A percentile compares a stretch with the other conserved stretches of the same genome.
Conservation (phyloP, 805 yeast species). For the Zygotorulaspora sp. region DNA sequence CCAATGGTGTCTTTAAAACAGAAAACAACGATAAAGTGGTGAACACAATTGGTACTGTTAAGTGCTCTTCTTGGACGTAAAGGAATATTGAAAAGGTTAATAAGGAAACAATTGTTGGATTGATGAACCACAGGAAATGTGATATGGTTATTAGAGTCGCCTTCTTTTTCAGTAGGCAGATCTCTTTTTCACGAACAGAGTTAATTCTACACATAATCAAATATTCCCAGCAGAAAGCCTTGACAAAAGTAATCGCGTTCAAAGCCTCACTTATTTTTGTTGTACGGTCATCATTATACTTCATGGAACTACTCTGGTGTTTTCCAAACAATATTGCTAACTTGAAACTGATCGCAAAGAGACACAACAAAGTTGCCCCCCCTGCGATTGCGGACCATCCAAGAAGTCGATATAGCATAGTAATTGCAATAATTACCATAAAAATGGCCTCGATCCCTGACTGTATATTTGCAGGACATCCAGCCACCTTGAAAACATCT, state of each 20-base stretch:
- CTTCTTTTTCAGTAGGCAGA: conserved; percentile 50
- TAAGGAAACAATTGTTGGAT: conserved; percentile 74
- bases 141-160: conserved; percentile 56
- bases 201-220: conserved; percentile 63
- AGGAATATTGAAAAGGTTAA: conserved; percentile 74
- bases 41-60: conserved; percentile 86
- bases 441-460: conserved; percentile 1
- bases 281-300: conserved; percentile 78
- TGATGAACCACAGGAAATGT: conserved; percentile 62
- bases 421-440: conserved; percentile 2
- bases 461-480: conserved; percentile 1
- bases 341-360: conserved; percentile 67
- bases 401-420: not conserved
- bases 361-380: conserved; percentile 51
- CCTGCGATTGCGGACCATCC: conserved; percentile 64
- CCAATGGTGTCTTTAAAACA: conserved; percentile 73
- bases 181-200: conserved; percentile 65
- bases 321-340: conserved; percentile 54
- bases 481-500: conserved; percentile 6
- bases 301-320: conserved; percentile 64
- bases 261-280: conserved; percentile 84
- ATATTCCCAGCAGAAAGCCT: conserved; percentile 89
- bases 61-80: conserved; percentile 52
- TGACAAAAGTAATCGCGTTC: conserved; percentile 80
- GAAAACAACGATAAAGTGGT: conserved; percentile 80